Percentiles rank a stretch among this genome's conserved stretches.
phyloP scores from a whole-genome alignment of 2,329 filamentous ascomycete species.

The Chalaropsis thielavioides region DNA sequence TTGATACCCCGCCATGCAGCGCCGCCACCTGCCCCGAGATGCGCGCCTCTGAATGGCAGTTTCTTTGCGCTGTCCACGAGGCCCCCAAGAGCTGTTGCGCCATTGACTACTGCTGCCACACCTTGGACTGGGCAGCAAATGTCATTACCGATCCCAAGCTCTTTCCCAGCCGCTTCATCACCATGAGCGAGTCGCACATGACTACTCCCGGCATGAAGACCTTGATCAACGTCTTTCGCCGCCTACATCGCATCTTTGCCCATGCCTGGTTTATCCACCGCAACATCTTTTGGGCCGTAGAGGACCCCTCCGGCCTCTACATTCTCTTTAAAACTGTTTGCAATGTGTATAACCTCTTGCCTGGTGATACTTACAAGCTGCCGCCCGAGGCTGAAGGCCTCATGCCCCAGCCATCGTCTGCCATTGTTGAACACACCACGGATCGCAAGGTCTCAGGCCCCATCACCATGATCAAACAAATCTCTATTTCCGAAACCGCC shows the following conservation, averaged over 20 bases:
- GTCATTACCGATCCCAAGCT: conserved; percentile 88
- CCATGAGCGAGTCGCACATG: conserved; percentile 41
- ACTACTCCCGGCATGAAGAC: conserved; percentile 58
- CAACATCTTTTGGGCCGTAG: conserved; percentile 87
- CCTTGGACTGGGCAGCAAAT: conserved; percentile 92
- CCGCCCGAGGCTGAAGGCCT: conserved; percentile 83
- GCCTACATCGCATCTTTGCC: conserved; percentile 91
- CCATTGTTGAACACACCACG: conserved; percentile 22
- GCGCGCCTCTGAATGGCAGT: conserved; percentile 98
- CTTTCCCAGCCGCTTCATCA: conserved; percentile 71
- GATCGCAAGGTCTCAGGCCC: conserved; percentile 17
- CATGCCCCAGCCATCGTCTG: conserved; percentile 29
- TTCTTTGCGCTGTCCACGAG: conserved; percentile 93
- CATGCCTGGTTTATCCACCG: conserved; percentile 98
- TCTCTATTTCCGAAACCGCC: neutral
- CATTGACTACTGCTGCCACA: conserved; percentile 98
- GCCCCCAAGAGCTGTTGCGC: conserved; percentile 93
- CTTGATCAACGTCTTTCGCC: conserved; percentile 84
- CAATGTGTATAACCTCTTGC: conserved; percentile 77
- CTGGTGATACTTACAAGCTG: conserved; percentile 89
- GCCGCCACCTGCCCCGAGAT: conserved; percentile 87
- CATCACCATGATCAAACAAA: conserved; percentile 21
- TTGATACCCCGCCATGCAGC: conserved; percentile 80
- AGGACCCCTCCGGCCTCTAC: conserved; percentile 81
- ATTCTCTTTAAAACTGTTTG: conserved; percentile 96